These are phyloP conservation scores for Jacaranda copaia DNA, from an alignment of 257 asterid species.

Conservation along the genomic window DNA sequence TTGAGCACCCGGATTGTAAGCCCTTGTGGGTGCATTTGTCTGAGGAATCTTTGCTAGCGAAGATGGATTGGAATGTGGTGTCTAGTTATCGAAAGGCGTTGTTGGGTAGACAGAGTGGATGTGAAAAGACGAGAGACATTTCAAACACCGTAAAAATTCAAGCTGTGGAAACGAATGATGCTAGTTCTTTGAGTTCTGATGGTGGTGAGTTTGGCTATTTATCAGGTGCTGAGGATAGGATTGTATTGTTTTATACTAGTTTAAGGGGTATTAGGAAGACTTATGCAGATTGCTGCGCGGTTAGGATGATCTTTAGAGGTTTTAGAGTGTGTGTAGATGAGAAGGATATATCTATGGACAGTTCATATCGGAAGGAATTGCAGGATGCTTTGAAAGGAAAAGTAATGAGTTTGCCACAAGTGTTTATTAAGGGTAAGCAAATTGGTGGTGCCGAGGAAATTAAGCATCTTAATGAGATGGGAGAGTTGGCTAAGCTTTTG, in stretches of 20 bases:
- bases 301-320: conserved; percentile 71
- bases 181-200: conserved; percentile 28
- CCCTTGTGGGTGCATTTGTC: conserved; percentile 66
- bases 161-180: conserved; percentile 34
- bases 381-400: conserved; percentile 66
- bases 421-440: conserved; percentile 70
- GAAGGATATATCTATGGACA: conserved; percentile 90
- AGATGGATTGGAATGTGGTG: conserved; percentile 52
- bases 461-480: conserved; percentile 74
- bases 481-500: conserved; percentile 71
- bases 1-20: conserved; percentile 54
- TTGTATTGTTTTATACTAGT: conserved; percentile 78
- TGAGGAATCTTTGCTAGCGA: conserved; percentile 58
- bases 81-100: conserved; percentile 50
- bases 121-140: conserved; percentile 40
- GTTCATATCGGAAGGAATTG: conserved; percentile 74
- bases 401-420: conserved; percentile 68
- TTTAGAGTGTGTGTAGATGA: conserved; percentile 79
- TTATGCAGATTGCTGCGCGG: conserved; percentile 77
- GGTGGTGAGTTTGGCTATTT: conserved; percentile 46
- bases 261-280: conserved; percentile 92
- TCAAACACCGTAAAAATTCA: conserved; percentile 18
- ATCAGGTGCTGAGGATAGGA: conserved; percentile 52
- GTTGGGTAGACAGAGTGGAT: conserved; percentile 47
- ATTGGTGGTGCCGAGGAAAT: conserved; percentile 87